Evolutionary conservation across 208 protist species (phyloP).

Genomic region (Paratrypanosoma confusum): DNA sequence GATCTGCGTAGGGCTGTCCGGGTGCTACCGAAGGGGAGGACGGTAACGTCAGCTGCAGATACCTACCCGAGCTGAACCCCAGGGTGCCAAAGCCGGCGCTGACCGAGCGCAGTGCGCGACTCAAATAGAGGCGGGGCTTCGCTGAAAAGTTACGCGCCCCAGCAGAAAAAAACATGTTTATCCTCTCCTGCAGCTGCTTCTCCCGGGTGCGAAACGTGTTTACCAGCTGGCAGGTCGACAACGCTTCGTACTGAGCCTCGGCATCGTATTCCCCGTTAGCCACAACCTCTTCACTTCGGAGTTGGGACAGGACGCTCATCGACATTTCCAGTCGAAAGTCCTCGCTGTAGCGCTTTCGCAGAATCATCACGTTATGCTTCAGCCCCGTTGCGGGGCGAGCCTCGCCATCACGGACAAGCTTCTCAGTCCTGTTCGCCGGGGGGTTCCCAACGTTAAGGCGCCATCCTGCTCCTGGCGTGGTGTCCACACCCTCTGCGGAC

Average conservation of each 20-base stretch:
- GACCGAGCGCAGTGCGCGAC: constrained; percentile 23
- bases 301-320: constrained; percentile 26
- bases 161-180: constrained; percentile 29
- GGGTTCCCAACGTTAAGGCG: constrained; percentile 26
- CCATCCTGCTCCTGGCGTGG: constrained; percentile 12
- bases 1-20: too few species aligned
- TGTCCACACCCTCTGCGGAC: constrained; percentile 43
- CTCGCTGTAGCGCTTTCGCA: constrained; percentile 54
- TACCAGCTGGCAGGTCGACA: constrained; percentile 67
- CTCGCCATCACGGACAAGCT: constrained; percentile 23
- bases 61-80: constrained; percentile 32
- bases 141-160: constrained; percentile 20
- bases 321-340: constrained; percentile 71
- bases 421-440: constrained; percentile 9
- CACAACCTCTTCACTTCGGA: constrained; percentile 5
- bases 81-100: constrained; percentile 53
- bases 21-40: too few species aligned
- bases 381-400: constrained; percentile 11
- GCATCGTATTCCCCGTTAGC: not conserved
- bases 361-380: constrained; percentile 51
- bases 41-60: too few species aligned
- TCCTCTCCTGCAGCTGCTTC: constrained; percentile 44
- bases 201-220: constrained; percentile 60
- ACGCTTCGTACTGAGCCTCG: constrained; percentile 21
- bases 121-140: constrained; percentile 34